Base-by-base conservation (phyloP, 768 basidiomycete genomes). In the Leccinellum luteum region DNA sequence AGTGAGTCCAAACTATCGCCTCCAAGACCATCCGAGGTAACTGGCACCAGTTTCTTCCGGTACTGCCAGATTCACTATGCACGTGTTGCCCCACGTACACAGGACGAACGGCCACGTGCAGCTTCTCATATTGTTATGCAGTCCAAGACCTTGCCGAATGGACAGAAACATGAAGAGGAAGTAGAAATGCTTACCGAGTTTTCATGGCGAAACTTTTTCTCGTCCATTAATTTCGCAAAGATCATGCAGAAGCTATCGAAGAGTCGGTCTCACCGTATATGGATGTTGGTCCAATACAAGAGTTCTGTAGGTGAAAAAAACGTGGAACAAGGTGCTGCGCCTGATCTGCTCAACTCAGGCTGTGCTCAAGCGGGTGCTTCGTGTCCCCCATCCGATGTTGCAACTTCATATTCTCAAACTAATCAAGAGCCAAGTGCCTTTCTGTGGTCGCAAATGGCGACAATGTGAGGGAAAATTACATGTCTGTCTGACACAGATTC, bases 371-470 rank as follows among this genome's bases (percentile, higher is more conserved):
- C 85, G 97, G 28, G 91, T 98, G 59, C 78, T 98, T 55, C 85
- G 91, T 74, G 94, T 99, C 12, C 86, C 90, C 64, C 97, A 99
- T 66, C 92, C 94, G 3, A 81, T 96, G 82, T 74, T 98, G 59
- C 96, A 98, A 70, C 81, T 98, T 25, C 93, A 97, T 73, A 85
- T 97, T 9, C 79, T 99, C 62, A 99, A 99, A 75, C 78, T 98
- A 57, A 95, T 98, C 79, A 99, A 99, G 79, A 95, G 93, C 62
- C 97, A 98, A 80, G 94, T 98, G 6, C 97, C 97, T 2, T 98
- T 94, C 72, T 96, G 94, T 68, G 97, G 96, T 19, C 81, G 96
- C 43, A 98, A 96, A 75, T 99, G 97, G 97, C 81, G 96, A 51
- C 94, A 97, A 78, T 90, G 95, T 97, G 74, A 65, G 84, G 71